phyloP scores from a whole-genome alignment of 257 asterid species.

The Voacanga thouarsii region DNA sequence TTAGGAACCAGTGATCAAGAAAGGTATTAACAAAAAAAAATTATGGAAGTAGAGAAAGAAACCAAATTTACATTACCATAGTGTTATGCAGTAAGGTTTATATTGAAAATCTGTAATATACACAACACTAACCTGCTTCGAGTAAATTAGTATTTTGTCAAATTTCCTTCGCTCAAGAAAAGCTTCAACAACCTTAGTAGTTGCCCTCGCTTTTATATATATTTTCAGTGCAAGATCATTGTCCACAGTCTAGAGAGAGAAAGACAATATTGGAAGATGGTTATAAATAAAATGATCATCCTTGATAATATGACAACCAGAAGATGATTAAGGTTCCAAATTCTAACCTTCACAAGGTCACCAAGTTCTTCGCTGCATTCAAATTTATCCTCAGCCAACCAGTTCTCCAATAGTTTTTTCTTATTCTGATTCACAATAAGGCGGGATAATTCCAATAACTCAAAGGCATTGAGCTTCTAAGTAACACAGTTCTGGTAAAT shows the following conservation, averaged over 20 bases:
- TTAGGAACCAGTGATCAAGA: background rate
- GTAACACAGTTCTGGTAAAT: no score
- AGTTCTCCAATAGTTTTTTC: constrained; percentile 92
- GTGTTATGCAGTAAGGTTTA: background rate
- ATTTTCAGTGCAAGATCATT: constrained; percentile 97
- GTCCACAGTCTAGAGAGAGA: constrained; percentile 76
- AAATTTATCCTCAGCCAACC: constrained; percentile 98
- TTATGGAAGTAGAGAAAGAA: background rate
- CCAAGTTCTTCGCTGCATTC: constrained; percentile 99
- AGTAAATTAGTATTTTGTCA: constrained; percentile 94
- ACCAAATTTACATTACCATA: background rate
- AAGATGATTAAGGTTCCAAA: background rate
- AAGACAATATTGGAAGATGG: constrained; percentile 5
- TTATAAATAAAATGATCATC: constrained; percentile 3
- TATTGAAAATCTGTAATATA: background rate
- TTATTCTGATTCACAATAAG: constrained; percentile 97
- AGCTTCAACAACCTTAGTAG: constrained; percentile 99
- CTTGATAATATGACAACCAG: constrained; percentile 5
- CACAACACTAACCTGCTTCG: constrained; percentile 71
- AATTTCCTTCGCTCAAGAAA: constrained; percentile 98
- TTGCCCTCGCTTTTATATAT: constrained; percentile 97
- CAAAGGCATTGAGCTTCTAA: constrained; percentile 95
- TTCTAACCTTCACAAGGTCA: constrained; percentile 91
- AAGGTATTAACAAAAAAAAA: background rate
- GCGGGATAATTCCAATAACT: constrained; percentile 94